A percentile compares a stretch with the other conserved stretches of the same genome.
These are phyloP conservation scores for Torulaspora maleeae DNA, from an alignment of 805 yeast species.

Conservation along the genomic window DNA sequence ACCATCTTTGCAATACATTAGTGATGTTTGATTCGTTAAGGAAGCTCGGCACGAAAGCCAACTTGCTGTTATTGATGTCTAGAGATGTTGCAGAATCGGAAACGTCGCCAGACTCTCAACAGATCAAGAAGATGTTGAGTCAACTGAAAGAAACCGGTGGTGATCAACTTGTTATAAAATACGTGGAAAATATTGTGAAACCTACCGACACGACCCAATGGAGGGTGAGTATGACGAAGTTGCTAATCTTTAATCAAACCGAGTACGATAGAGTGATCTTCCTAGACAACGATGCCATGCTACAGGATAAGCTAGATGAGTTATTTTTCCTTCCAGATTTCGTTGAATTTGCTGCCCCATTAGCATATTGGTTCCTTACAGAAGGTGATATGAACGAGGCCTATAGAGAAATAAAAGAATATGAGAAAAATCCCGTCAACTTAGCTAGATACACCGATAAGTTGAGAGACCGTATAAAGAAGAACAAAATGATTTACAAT, in stretches of 20 bases:
- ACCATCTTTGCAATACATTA: constrained; percentile 50
- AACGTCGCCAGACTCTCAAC: constrained; percentile 12
- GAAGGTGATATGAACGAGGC: constrained; percentile 25
- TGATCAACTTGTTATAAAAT: constrained; percentile 28
- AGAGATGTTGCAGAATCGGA: constrained; percentile 27
- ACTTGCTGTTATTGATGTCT: constrained; percentile 44
- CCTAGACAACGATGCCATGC: constrained; percentile 53
- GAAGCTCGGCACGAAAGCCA: constrained; percentile 39
- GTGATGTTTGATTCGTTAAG: constrained; percentile 43
- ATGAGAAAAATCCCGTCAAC: constrained; percentile 21
- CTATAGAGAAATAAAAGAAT: constrained; percentile 17
- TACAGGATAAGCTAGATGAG: constrained; percentile 45
- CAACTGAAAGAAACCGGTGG: constrained; percentile 11
- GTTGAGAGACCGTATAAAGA: constrained; percentile 18
- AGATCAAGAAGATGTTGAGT: constrained; percentile 7
- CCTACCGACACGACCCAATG: constrained; percentile 38
- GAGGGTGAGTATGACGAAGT: constrained; percentile 52
- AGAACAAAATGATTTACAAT: constrained; percentile 35
- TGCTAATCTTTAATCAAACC: constrained; percentile 46
- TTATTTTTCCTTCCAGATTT: constrained; percentile 47
- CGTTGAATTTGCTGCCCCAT: constrained; percentile 42
- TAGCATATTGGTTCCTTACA: constrained; percentile 40
- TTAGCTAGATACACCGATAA: constrained; percentile 25
- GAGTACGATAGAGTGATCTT: constrained; percentile 52
- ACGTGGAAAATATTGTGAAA: constrained; percentile 22